Base-by-base conservation (phyloP, 805 yeast genomes). In the Lipomyces starkeyi region DNA sequence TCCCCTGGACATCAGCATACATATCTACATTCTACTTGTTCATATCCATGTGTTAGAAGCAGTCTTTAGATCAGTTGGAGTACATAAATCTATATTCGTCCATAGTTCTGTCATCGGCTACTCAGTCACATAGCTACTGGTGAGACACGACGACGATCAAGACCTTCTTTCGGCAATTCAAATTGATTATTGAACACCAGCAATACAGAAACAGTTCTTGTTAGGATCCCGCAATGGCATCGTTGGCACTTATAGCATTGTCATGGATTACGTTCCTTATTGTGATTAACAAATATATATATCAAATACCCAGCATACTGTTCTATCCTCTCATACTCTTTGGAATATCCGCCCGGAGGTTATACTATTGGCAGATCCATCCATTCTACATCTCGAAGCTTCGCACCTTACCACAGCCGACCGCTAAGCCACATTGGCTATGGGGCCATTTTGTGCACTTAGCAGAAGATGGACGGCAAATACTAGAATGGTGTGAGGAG, bases 351-450 rank as follows among this genome's bases (percentile, higher is more conserved):
- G 52, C 52, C 32, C 37, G 43, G 37, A 17, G n/a, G 9, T 11
- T 68, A 14, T 68, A 68, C 43, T 52, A 47, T 34, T 68, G 58
- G 61, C 63, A 43, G 40, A 63, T 68, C 22, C 56, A 66, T 34
- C 71, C 71, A 20, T 63, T 62, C 25, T 66, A 65, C 49, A 25
- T 61, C 7, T 68, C 71, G 17, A 55, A 52, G 49, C 62, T 65
- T 17, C 64, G 69, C 37, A 8, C 58, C 25, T 37, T 68, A 25
- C 69, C 71, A 17, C 49, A 14, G 11, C 69, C 67, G 0, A 22
- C 14, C 6, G 17, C 13, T 2, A 47, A 43, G 11, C 59, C 40
- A 14, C 69, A 65, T 25, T 57, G 62, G 61, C 32, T 65, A 6
- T 68, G 57, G 27, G 71, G 71, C 22, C 65, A 68, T 47, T 59